Base-by-base conservation (phyloP, 1,284 basidiomycete genomes). In the Xerocomus nothofagi region DNA sequence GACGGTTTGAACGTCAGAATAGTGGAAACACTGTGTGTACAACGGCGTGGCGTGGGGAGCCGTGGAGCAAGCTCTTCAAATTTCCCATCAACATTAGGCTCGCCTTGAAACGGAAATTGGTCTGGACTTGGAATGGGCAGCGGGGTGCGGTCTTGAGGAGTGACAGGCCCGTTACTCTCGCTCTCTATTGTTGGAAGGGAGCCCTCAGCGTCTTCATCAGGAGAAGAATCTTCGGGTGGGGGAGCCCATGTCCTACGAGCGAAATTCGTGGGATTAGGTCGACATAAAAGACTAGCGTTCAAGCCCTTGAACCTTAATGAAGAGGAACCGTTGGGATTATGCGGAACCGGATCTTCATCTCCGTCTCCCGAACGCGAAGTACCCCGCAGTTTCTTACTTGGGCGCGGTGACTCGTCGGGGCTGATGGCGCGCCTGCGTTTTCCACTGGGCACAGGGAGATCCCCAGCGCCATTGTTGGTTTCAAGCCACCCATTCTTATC, bases 161-260 rank as follows among this genome's bases (percentile, higher is more conserved):
- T 82, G 32, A 75, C 74, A 15, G 78, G 78, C 18, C 73, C 71
- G 38, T 62, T 69, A 45, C 71, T 73, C 44, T 76, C 77, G 46
- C 75, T 76, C 50, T 78, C 74, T 50, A 60, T 52, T 21, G 72
- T 73, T 26, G 74, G 73, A 10, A 78, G 66, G 31, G 73, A 73
- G 30, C 74, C 71, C 36, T 69, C 68, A 24, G 65, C 62, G 7
- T 65, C 62, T 38, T 63, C 62, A 37, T 74, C 70, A 6, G 69
- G 63, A 27, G 54, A 56, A 21, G 49, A 50, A 24, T 58, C 74
- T 62, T 66, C 69, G n/a, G 41, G 52, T 24, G 45, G 55, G 18
- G 47, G 56, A 34, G 59, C 67, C 70, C 70, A 71, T 31, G 67
- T 71, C 44, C 73, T 71, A 30, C 71, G 70, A 53, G 73, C 62